phyloP scores from a whole-genome alignment of 768 basidiomycete genomes.

The Termitomyces sp. region DNA sequence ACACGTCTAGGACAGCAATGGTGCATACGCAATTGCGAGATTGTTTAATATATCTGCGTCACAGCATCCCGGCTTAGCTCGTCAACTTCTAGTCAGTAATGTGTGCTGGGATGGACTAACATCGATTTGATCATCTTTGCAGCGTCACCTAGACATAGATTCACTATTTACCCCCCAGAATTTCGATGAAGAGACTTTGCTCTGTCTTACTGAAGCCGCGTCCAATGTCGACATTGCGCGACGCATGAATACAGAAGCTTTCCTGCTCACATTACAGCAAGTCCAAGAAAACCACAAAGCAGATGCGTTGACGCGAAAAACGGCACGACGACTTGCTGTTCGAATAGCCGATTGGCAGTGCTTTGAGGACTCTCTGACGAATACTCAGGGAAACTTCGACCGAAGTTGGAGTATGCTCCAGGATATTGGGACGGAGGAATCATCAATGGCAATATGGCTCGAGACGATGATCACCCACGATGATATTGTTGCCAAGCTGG shows the following conservation, averaged over 20 bases:
- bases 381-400: conserved; percentile 44
- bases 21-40: conserved; percentile 56
- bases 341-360: conserved; percentile 53
- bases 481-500: conserved; percentile 41
- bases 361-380: conserved; percentile 58
- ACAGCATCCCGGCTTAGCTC: conserved; percentile 57
- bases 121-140: background rate
- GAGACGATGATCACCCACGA: conserved; percentile 59
- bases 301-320: conserved; percentile 35
- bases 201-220: conserved; percentile 56
- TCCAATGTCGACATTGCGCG: conserved; percentile 61
- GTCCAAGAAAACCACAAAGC: conserved; percentile 30
- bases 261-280: conserved; percentile 34
- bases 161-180: conserved; percentile 47
- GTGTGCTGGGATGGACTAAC: background rate
- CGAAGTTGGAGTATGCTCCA: conserved; percentile 45
- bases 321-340: conserved; percentile 39
- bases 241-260: conserved; percentile 37
- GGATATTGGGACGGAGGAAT: conserved; percentile 59
- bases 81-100: conserved; percentile 32
- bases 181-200: conserved; percentile 50
- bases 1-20: conserved; percentile 38
- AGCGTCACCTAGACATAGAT: conserved; percentile 56
- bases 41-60: conserved; percentile 60
- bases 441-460: conserved; percentile 68